Evolutionary conservation across 805 yeast species (phyloP), one percentile per base, ranked within the genome.

Genomic region (Cyberlindnera saturnus): DNA sequence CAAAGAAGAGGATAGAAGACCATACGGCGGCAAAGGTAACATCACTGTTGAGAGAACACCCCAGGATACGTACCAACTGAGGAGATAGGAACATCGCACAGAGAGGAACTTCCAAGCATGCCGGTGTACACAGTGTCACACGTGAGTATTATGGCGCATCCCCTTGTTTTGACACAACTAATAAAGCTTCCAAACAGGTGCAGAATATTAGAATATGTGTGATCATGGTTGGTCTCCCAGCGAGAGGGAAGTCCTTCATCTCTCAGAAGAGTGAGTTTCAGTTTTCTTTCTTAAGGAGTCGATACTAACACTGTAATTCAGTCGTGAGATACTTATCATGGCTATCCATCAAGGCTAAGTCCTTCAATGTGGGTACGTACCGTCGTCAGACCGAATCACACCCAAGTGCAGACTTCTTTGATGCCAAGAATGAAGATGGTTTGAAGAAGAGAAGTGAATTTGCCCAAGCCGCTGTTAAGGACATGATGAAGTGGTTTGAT

Each of bases 211-310:
- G 89, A 49, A 80, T 87, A 26, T 87, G 95, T 67, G 96, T 87
- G 34, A 82, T 87, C 16, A 85, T 87, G 86, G 93, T 86, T 32
- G 95, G 95, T 2, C 66, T 85, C 33, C 95, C 95, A 11, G 91
- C 93, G 13, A 75, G 98, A 44, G 99, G 99, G 3, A 93, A 93
- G 63, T 85, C 96, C 3, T 81, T 89, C 63, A 91, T 93, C 49
- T 89, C 98, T 3, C 96, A 89, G 60, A 93, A 91, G 61, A 84
- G 69, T 65, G 46, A 28, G 64, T 47, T 16, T 20, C 16, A 23
- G 28, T n/a, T 7, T 31, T 13, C 11, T 31, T 17, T 3, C 14
- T 19, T 15, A 11, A 9, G 15, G 8, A n/a, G 10, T 20, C 8
- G 20, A n/a, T 18, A n/a, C 18, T 36, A 36, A 36, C 38, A 26